Conservation (phyloP, 164 flowering plant genomes). For the Santalum album region DNA sequence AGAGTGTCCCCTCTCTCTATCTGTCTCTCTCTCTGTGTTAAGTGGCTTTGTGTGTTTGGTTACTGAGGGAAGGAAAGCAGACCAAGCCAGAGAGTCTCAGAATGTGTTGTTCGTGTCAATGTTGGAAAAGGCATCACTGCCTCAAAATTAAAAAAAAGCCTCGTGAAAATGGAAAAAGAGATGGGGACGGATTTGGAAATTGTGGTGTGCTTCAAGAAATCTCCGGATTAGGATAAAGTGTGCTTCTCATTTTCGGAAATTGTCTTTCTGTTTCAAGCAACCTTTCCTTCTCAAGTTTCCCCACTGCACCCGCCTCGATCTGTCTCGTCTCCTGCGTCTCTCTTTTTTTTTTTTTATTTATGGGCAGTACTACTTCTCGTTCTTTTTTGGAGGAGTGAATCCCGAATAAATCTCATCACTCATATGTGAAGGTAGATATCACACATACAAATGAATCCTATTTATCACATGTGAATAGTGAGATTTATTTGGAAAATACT, state of each 20-base stretch:
- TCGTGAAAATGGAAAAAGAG: background rate
- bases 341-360: background rate
- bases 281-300: background rate
- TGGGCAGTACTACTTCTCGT: no score
- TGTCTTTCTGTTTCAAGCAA: background rate
- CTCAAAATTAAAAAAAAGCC: background rate
- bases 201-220: background rate
- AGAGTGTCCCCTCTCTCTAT: no score
- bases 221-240: background rate
- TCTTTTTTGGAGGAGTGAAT: no score
- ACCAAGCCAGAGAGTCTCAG: no score
- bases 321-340: background rate
- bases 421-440: no score
- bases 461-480: no score
- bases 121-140: background rate
- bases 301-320: background rate
- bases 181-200: background rate
- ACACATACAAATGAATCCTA: no score
- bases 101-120: background rate
- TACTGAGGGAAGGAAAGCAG: no score
- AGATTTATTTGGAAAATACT: no score
- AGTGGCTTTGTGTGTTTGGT: no score
- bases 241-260: background rate
- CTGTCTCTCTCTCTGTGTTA: no score
- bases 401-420: no score